These are phyloP conservation scores for Discostella stelligera DNA, from an alignment of 352 stramenopile species.

Conservation along the genomic window DNA sequence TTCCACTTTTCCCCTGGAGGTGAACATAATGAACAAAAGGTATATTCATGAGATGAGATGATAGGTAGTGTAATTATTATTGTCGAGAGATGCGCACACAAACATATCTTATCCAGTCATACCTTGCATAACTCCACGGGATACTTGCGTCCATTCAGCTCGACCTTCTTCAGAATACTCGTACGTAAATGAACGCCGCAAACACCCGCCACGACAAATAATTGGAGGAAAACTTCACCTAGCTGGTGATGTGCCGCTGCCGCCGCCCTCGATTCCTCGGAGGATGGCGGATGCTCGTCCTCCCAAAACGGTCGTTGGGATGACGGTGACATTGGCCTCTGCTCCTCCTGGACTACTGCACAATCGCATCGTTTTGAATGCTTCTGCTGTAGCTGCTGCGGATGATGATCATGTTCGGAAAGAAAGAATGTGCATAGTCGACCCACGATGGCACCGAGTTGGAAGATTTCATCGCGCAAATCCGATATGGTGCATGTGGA, in stretches of 20 bases:
- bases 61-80: neutral
- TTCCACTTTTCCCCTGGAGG: constrained; percentile 63
- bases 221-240: constrained; percentile 49
- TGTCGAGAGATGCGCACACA: neutral
- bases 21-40: neutral
- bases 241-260: neutral
- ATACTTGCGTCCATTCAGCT: constrained; percentile 80
- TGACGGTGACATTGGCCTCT: neutral
- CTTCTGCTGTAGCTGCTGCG: neutral
- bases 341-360: neutral
- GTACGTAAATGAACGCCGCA: constrained; percentile 88
- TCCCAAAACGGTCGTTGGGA: neutral
- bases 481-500: constrained; percentile 8
- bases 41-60: neutral
- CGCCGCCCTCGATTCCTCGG: neutral
- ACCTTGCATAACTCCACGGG: constrained; percentile 80
- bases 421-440: constrained; percentile 29
- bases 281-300: neutral
- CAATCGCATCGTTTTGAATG: neutral
- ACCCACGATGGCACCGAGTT: constrained; percentile 25
- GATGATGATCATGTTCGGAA: neutral
- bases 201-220: constrained; percentile 32
- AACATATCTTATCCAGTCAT: neutral
- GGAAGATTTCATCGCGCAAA: constrained; percentile 38
- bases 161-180: constrained; percentile 90